Conservation (phyloP, 2,329 filamentous ascomycete genomes). For the Pseudogymnoascus sp. region DNA sequence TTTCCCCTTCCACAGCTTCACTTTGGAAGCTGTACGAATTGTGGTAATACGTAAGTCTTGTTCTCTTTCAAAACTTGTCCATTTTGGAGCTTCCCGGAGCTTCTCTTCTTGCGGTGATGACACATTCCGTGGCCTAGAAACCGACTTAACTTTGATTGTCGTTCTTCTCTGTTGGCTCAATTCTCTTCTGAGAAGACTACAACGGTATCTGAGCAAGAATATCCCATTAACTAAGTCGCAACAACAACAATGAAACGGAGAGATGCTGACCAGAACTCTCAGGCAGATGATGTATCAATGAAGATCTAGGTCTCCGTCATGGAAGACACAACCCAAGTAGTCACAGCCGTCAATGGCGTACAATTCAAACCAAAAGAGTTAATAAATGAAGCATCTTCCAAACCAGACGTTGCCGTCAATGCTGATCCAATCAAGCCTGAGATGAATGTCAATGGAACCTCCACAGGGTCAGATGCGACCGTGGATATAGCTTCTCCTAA, state of each 20-base stretch:
- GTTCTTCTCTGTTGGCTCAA: conserved; percentile 56
- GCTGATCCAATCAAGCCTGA: conserved; percentile 5
- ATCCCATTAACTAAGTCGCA: neutral
- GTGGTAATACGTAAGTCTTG: neutral
- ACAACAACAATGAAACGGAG: conserved; percentile 15
- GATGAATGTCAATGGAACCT: neutral
- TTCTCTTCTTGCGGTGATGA: conserved; percentile 48
- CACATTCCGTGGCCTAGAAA: conserved; percentile 49
- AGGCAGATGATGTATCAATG: conserved; percentile 2
- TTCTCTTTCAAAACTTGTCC: neutral
- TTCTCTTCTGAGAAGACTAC: conserved; percentile 67
- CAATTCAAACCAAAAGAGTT: conserved; percentile 3
- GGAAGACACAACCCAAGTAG: conserved; percentile 11
- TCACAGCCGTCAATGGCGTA: conserved; percentile 8
- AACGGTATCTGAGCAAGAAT: conserved; percentile 84
- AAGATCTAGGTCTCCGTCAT: conserved; percentile 8
- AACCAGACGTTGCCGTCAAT: neutral
- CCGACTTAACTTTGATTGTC: conserved; percentile 39
- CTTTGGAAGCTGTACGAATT: neutral
- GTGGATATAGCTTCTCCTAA: neutral
- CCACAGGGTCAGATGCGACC: neutral
- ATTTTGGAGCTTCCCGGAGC: neutral
- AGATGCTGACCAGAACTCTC: conserved; percentile 16
- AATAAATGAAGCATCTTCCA: conserved; percentile 8
- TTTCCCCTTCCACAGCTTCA: neutral